These are phyloP conservation scores for Pterocarpus santalinus DNA, from an alignment of 306 rosid species.

Conservation along the genomic window DNA sequence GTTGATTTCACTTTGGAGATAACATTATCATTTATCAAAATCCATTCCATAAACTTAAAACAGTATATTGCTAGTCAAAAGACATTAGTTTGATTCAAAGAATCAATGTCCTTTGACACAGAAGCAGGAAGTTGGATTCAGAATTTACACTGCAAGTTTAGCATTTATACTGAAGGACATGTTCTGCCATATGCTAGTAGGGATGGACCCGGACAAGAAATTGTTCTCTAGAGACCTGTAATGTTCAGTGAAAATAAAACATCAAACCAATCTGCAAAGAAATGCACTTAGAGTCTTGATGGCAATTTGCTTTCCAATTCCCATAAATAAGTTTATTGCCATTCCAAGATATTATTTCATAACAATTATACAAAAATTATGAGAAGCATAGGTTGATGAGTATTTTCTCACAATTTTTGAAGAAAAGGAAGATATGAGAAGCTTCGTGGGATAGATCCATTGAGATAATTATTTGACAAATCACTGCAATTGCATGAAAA, in stretches of 20 bases:
- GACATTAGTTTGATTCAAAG: conserved; percentile 30
- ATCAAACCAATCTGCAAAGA: not conserved
- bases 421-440: conserved; percentile 68
- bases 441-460: conserved; percentile 69
- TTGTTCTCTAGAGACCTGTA: conserved; percentile 68
- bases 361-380: not conserved
- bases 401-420: conserved; percentile 73
- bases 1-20: conserved; percentile 30
- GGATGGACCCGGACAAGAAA: conserved; percentile 61
- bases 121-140: conserved; percentile 12
- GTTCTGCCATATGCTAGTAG: conserved; percentile 62
- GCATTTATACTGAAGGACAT: conserved; percentile 49
- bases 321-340: not conserved
- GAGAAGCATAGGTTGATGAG: conserved; percentile 33
- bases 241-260: not conserved
- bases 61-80: conserved; percentile 11
- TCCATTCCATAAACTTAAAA: conserved; percentile 27
- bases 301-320: not conserved
- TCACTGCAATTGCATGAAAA: conserved; percentile 57
- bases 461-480: conserved; percentile 71
- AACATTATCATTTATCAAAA: not conserved
- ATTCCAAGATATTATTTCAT: too few relatives aligned
- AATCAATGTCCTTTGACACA: conserved; percentile 19
- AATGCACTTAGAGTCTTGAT: conserved; percentile 9
- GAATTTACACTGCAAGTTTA: conserved; percentile 65